A percentile compares a stretch with the other conserved stretches of the same genome.
phyloP scores from a whole-genome alignment of 495 filamentous ascomycete species.

The Stereocaulon alpinum region DNA sequence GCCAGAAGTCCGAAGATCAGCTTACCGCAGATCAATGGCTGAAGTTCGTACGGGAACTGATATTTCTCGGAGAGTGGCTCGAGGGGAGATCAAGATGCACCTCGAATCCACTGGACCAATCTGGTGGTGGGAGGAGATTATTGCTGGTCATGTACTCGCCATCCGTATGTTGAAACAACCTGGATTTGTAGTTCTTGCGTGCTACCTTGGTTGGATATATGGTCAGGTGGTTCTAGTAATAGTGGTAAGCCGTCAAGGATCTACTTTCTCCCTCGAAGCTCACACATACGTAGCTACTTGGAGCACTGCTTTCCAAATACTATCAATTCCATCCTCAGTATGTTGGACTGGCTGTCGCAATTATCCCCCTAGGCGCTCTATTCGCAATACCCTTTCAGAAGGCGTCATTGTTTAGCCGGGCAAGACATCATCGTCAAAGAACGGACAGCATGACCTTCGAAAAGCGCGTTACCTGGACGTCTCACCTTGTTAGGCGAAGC shows the following conservation, averaged over 20 bases:
- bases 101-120: constrained; percentile 53
- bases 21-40: constrained; percentile 53
- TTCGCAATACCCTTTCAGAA: constrained; percentile 61
- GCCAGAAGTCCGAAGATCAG: constrained; percentile 54
- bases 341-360: constrained; percentile 52
- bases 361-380: constrained; percentile 55
- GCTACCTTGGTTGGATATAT: constrained; percentile 70
- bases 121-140: constrained; percentile 66
- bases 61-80: constrained; percentile 48
- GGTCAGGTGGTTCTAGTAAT: constrained; percentile 61
- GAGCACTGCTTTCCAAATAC: constrained; percentile 50
- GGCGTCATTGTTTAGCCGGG: constrained; percentile 53
- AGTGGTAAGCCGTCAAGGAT: constrained; percentile 31
- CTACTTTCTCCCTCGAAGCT: background rate
- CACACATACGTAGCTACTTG: constrained; percentile 42
- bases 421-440: constrained; percentile 41
- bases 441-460: constrained; percentile 52
- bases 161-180: constrained; percentile 58
- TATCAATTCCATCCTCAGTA: constrained; percentile 51
- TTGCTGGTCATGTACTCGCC: constrained; percentile 55
- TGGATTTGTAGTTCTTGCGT: constrained; percentile 58
- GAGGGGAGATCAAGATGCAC: constrained; percentile 68
- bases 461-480: constrained; percentile 50
- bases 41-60: constrained; percentile 47
- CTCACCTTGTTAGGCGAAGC: constrained; percentile 55